A percentile compares a stretch with the other conserved stretches of the same genome.
These are phyloP conservation scores for Pyrus communis DNA, from an alignment of 306 rosid species.

Conservation along the genomic window DNA sequence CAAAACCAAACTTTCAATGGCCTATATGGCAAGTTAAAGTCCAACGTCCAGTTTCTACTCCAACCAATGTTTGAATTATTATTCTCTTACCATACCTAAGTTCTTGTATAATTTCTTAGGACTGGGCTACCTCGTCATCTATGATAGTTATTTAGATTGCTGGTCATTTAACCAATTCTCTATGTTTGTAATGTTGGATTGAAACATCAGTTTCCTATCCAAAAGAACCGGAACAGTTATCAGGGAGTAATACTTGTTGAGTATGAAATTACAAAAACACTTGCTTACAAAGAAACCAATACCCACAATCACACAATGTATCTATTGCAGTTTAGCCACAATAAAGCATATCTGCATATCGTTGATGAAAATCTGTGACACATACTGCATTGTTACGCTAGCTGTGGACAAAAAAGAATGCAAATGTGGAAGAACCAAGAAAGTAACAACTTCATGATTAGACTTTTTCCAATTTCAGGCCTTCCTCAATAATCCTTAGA, in stretches of 20 bases:
- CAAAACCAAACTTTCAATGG: background rate
- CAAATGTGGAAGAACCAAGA: background rate
- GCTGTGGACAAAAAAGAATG: background rate
- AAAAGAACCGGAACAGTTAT: background rate
- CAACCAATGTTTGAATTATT: background rate
- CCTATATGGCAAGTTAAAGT: background rate
- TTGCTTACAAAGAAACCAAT: background rate
- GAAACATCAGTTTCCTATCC: background rate
- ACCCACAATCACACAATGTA: background rate
- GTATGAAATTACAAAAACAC: background rate
- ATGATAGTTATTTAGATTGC: background rate
- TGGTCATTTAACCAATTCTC: background rate
- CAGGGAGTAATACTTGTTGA: background rate
- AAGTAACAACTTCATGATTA: background rate
- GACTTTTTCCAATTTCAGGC: background rate
- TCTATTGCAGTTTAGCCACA: background rate
- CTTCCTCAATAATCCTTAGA: background rate
- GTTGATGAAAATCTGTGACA: background rate
- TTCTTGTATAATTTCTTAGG: background rate
- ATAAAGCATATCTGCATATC: background rate
- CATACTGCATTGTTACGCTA: background rate
- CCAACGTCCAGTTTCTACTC: background rate
- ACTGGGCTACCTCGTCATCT: background rate
- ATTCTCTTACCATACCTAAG: background rate
- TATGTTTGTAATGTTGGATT: background rate